Percentiles rank a stretch among this genome's conserved stretches.
phyloP scores from a whole-genome alignment of 257 asterid genomes.

The Solanum clarkiae region DNA sequence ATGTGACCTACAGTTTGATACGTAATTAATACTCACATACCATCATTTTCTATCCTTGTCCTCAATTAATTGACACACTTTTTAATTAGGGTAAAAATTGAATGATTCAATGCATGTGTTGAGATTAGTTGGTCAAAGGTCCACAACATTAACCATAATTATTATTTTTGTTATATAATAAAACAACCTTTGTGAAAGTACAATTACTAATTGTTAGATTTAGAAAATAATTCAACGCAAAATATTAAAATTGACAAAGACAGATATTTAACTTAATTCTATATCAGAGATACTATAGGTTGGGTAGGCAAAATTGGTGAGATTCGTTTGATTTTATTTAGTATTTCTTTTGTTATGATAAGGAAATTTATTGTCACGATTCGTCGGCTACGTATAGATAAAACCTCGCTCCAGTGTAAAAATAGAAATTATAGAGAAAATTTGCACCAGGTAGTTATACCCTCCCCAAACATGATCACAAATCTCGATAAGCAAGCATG shows the following conservation, averaged over 20 bases:
- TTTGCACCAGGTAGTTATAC: no score
- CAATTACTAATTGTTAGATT: background rate
- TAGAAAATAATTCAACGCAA: background rate
- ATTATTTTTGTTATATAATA: background rate
- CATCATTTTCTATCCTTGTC: background rate
- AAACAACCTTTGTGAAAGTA: background rate
- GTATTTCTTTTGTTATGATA: background rate
- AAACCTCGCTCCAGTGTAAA: background rate
- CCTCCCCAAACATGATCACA: no score
- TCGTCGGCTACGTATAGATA: background rate
- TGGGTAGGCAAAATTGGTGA: background rate
- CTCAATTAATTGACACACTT: background rate
- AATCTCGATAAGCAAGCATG: background rate
- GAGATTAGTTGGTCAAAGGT: background rate
- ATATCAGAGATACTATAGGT: background rate
- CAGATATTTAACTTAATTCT: background rate
- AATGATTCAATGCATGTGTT: background rate
- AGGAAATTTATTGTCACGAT: fast-evolving
- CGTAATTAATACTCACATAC: background rate
- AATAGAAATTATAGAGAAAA: no score
- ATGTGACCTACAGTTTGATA: background rate
- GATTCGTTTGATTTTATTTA: background rate
- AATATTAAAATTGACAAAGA: background rate
- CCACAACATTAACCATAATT: background rate
- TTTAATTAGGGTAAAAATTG: background rate